Evolutionary conservation across 495 filamentous ascomycete species (phyloP).

Genomic region (Parathielavia hyrcaniae): DNA sequence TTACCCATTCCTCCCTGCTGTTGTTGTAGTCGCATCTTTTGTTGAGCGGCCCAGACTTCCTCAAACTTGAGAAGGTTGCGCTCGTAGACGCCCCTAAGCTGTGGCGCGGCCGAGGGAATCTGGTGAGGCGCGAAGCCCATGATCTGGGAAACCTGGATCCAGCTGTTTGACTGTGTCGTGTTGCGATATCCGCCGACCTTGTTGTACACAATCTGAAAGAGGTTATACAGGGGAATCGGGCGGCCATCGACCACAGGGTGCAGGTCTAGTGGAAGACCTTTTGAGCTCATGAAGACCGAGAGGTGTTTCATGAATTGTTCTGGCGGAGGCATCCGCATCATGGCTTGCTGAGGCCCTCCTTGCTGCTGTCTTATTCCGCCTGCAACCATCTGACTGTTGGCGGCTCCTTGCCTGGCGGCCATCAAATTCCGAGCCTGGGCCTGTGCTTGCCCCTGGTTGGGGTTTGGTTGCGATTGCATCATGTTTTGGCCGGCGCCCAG

Average conservation of each 20-base stretch:
- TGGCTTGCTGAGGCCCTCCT: slow-evolving; percentile 24
- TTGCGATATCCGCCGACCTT: slow-evolving; percentile 68
- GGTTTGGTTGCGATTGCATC: slow-evolving; percentile 24
- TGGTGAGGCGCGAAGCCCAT: slow-evolving; percentile 63
- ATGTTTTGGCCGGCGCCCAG: slow-evolving; percentile 38
- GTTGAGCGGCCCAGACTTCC: slow-evolving; percentile 56
- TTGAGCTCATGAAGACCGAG: slow-evolving; percentile 61
- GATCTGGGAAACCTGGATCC: slow-evolving; percentile 62
- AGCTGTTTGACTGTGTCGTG: slow-evolving; percentile 59
- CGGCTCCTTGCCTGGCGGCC: slow-evolving; percentile 41
- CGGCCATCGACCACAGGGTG: slow-evolving; percentile 66
- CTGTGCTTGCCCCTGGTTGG: slow-evolving; percentile 35
- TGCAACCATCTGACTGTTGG: slow-evolving; percentile 45
- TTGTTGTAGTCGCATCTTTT: slow-evolving; percentile 55
- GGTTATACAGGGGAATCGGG: slow-evolving; percentile 60
- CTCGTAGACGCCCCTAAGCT: slow-evolving; percentile 67
- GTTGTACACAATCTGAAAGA: slow-evolving; percentile 70
- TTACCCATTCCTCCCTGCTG: slow-evolving; percentile 32
- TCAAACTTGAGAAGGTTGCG: slow-evolving; percentile 69
- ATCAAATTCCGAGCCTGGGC: slow-evolving; percentile 42
- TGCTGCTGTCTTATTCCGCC: slow-evolving; percentile 39
- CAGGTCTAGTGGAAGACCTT: slow-evolving; percentile 60
- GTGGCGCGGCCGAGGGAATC: slow-evolving; percentile 55
- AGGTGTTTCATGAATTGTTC: slow-evolving; percentile 73
- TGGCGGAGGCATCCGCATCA: slow-evolving; percentile 37